Conservation (phyloP, 2,329 filamentous ascomycete species). For the Fusarium gaditjirri region DNA sequence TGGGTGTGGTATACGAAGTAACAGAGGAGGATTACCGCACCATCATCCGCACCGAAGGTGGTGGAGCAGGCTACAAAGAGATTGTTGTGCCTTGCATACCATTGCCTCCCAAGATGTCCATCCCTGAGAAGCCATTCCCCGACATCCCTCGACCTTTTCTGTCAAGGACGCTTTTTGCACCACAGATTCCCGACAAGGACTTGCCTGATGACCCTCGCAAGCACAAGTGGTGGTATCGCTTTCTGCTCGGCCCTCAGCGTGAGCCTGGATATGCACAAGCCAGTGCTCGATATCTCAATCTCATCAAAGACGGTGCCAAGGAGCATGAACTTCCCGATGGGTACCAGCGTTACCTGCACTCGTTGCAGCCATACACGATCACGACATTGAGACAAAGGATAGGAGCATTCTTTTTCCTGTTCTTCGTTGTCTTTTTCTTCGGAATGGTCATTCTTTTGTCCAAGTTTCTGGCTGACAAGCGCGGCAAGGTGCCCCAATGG, state of each 20-base stretch:
- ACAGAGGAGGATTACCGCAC: constrained; percentile 82
- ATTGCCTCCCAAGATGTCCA: constrained; percentile 66
- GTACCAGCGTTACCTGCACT: constrained; percentile 78
- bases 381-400: constrained; percentile 74
- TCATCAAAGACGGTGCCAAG: constrained; percentile 80
- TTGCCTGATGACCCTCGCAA: constrained; percentile 49
- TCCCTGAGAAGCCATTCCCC: constrained; percentile 70
- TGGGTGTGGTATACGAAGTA: constrained; percentile 96
- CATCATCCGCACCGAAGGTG: constrained; percentile 92
- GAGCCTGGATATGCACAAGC: constrained; percentile 81
- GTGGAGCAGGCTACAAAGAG: constrained; percentile 85
- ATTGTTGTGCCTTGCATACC: constrained; percentile 81
- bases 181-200: constrained; percentile 57
- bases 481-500: constrained; percentile 77
- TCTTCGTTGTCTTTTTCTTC: constrained; percentile 67
- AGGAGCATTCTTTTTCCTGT: constrained; percentile 71
- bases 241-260: constrained; percentile 61
- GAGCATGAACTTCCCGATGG: constrained; percentile 83
- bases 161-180: constrained; percentile 85
- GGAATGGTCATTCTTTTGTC: constrained; percentile 58
- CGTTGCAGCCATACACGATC: constrained; percentile 75
- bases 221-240: constrained; percentile 57
- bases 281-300: constrained; percentile 82
- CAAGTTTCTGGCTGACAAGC: constrained; percentile 68
- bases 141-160: constrained; percentile 73